Percentiles rank a stretch among this genome's conserved stretches.
These are phyloP conservation scores for Lichtheimia ornata DNA, from an alignment of 371 early-diverging fungal species.

Conservation along the genomic window DNA sequence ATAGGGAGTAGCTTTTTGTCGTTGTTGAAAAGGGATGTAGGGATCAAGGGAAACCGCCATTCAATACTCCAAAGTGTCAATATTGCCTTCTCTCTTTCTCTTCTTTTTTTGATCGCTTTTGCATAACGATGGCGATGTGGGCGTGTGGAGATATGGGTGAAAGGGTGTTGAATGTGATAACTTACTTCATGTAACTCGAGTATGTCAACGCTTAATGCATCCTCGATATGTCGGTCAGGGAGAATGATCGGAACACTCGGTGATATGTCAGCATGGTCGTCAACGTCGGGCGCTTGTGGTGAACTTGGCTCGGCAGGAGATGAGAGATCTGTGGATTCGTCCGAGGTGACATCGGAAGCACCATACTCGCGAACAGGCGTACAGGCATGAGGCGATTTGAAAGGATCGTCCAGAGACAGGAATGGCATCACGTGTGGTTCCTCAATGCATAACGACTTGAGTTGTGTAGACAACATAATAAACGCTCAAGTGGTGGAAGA, in stretches of 20 bases:
- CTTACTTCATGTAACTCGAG: slow-evolving; percentile 27
- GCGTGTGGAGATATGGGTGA: no score
- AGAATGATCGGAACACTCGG: slow-evolving; percentile 5
- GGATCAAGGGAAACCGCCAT: no score
- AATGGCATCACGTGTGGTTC: not conserved
- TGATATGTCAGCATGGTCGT: not conserved
- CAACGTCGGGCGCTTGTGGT: not conserved
- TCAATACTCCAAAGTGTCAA: no score
- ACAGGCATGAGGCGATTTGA: slow-evolving; percentile 3
- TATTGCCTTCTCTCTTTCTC: no score
- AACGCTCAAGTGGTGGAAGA: no score
- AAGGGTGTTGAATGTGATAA: no score
- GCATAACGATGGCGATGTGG: no score
- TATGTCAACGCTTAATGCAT: slow-evolving; percentile 16
- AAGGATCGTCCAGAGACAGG: not conserved
- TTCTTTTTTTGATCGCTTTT: no score
- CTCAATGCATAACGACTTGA: slow-evolving; percentile 4
- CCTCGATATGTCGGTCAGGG: slow-evolving; percentile 1
- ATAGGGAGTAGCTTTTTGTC: no score
- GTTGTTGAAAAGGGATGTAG: no score
- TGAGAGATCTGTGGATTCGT: slow-evolving; percentile 10
- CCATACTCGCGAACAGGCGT: slow-evolving; percentile 6
- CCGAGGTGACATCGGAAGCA: slow-evolving; percentile 13
- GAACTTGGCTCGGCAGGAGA: slow-evolving; percentile 3
- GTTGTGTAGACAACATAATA: no score